Base-by-base conservation (phyloP, 2,329 filamentous ascomycete species). In the Aspergillus aculeatinus region DNA sequence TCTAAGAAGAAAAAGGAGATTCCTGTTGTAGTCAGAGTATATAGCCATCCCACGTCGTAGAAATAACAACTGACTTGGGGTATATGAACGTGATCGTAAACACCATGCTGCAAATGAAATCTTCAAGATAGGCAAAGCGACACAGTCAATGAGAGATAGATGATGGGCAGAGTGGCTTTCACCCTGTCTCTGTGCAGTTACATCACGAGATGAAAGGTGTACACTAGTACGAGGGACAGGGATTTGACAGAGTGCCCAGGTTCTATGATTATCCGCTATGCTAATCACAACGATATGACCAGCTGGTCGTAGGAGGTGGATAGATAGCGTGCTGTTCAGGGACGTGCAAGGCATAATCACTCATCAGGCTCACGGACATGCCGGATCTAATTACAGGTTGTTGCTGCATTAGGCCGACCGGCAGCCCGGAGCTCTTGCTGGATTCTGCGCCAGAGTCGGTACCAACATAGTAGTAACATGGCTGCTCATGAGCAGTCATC, bases 401-500 rank as follows among this genome's bases (percentile, higher is more conserved):
- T 21, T 65, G 65, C 5, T 25, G 55, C 27, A 58, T 66, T 33
- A 51, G 65, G 48, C 42, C 67, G 56, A 63, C 53, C 60, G 56
- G 53, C 57, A 64, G 51, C 7, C 61, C 55, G 25, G 65, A 58
- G 25, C 23, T 65, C 60, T 50, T 65, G 7, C 52, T 61, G 48
- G 42, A 35, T 23, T 58, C 58, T 21, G 60, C 48, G 27, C 61
- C 61, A 49, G 65, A 63, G 23, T 53, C 58, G 9, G 51, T 57
- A 44, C 65, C 65, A 5, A 68, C 53, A 11, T 68, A 73, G 50
- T 72, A 73, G 16, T 67, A 59, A 48, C 71, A 72, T 2, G 66
- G 55, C 29, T 62, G 66, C 4, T 67, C 63, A 29, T 61, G 56
- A 31, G 60, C 59, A 9, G 62, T n/a, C 14, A 60, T 35, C 11